Evolutionary conservation across 225 moss, liverwort and hornwort genomes (phyloP), one percentile per base, ranked within the genome.

Genomic region (Physcomitrellopsis africana): DNA sequence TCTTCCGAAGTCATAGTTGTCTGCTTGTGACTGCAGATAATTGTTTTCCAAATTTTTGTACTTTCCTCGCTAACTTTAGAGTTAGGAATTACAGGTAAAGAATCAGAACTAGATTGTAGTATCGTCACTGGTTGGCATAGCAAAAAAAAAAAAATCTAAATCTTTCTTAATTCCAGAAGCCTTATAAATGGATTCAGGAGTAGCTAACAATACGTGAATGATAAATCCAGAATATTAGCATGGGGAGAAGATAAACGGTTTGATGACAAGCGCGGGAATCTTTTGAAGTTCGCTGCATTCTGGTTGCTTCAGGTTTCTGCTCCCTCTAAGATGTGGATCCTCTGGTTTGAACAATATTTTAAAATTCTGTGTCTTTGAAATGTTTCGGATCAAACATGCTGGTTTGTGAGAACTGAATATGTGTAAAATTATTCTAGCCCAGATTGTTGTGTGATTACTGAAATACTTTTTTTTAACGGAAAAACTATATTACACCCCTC

Each of bases 241-340:
- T 95, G 95, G 95, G 93, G 99, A 63, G 97, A 92, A 79, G 97
- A 94, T 80, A 92, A 86, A 51, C 91, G 97, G 12, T 93, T 99
- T 72, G 97, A 94, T 63, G 91, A 93, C 63, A 99, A 87, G 78
- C 90, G 93, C 10, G 76, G 81, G 45, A 89, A 99, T 81, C 62
- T 95, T 43, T 18, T 92, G 27, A 84, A 81, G 79, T 92, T 99
- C 68, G 97, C 93, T 58, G 79, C 72, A 49, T 99, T 99, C 73
- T 95, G 91, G 97, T 55, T 87, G 44, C 8, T 90, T 70, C 96
- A 96, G 92, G 96, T 92, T 43, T 70, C 45, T 76, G 17, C 73
- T 51, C 15, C 53, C 72, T 29, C 75, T 44, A 32, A 12, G 15
- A 44, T 42, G 26, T 77, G 69, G 12, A 42, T 37, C 11, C 52